Conservation (phyloP, 129 eudicot genomes). For the Glebionis coronaria region DNA sequence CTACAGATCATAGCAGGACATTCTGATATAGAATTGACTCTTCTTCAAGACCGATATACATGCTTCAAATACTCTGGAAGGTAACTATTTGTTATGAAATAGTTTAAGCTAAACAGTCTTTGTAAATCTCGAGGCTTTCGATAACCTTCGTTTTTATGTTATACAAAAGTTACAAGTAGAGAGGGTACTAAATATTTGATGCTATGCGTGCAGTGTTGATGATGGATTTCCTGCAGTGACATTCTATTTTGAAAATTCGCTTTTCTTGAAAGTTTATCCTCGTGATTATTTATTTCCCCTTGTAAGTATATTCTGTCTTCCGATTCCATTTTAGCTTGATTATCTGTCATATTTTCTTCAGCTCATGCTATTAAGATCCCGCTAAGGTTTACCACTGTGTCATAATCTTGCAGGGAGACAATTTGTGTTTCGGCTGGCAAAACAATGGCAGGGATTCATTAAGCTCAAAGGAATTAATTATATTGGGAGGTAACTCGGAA, state of each 20-base stretch:
- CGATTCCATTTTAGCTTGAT: background rate
- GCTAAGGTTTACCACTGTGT: background rate
- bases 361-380: background rate
- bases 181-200: background rate
- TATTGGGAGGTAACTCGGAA: slow-evolving; percentile 59
- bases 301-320: slow-evolving; percentile 48
- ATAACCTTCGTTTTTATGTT: background rate
- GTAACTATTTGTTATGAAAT: slow-evolving; percentile 34
- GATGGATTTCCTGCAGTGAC: slow-evolving; percentile 77
- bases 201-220: slow-evolving; percentile 63
- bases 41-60: slow-evolving; percentile 57
- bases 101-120: background rate
- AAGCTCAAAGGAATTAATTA: slow-evolving; percentile 43
- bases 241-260: slow-evolving; percentile 65
- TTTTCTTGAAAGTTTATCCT: slow-evolving; percentile 74
- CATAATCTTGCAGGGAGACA: slow-evolving; percentile 48
- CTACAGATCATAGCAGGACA: slow-evolving; percentile 58
- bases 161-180: background rate
- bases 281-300: slow-evolving; percentile 64
- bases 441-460: slow-evolving; percentile 50
- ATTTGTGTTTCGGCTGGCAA: slow-evolving; percentile 82
- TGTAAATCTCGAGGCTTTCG: background rate
- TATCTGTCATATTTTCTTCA: too few relatives aligned
- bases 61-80: slow-evolving; percentile 66
- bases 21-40: slow-evolving; percentile 40